Evolutionary conservation across 2,329 filamentous ascomycete genomes (phyloP), one percentile per base, ranked within the genome.

Genomic region (Domatiomyces catenatus): DNA sequence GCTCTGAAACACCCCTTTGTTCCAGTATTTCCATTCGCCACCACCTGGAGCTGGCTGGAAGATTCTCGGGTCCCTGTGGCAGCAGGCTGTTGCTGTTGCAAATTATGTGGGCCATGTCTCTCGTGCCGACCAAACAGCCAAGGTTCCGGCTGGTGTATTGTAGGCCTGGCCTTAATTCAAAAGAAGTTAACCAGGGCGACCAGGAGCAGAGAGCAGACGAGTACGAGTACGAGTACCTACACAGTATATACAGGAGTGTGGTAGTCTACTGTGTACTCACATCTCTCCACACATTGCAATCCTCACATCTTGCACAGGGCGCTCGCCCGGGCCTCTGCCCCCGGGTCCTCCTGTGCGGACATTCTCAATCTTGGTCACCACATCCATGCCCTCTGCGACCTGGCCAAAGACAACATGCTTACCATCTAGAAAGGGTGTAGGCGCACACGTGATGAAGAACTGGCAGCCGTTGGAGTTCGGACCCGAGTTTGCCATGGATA

Each of bases 341-440:
- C 56, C 56, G 5, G 54, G 49, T 64, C 84, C 77, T 2, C 82
- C 86, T 8, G 86, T 92, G 67, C 90, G 83, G 28, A 86, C 92
- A 54, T 84, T 83, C 73, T 96, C 90, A 69, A 98, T 84, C 79
- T 94, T 96, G 59, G 75, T 77, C 44, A 96, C 85, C 5, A 95
- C 80, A 53, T 95, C 87, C 77, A 95, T 83, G 39, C 90, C 89
- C 43, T 55, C 56, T 44, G 87, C 74, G 1, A 96, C 90, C 65
- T 85, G 83, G 48, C 92, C 92, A 61, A 96, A 96, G 17, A 96
- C 89, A 51, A 94, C 88, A 66, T 98, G 92, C 70, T 96, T 96
- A 63, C 77, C 79, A 68, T 96, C 84, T 22, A 98, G 72, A 64
- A 93, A 93, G 1, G 87, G 86, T 0, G 90, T 92, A 4, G 84